Evolutionary conservation across 306 rosid species (phyloP), one percentile per base, ranked within the genome.

Genomic region (Myrica gale): DNA sequence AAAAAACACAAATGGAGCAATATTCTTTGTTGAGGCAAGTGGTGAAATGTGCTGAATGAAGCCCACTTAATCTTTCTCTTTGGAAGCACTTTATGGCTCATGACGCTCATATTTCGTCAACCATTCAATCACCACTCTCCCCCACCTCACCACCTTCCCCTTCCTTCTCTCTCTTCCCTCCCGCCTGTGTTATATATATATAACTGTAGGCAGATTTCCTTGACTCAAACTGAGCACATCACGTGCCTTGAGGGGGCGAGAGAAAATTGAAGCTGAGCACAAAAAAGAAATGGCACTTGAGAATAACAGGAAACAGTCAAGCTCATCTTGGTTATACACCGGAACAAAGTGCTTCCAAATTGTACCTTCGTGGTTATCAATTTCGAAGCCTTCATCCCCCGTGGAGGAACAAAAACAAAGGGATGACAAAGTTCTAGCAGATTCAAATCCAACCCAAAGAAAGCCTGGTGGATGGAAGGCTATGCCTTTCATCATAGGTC

Each of bases 381-480:
- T 32, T 3, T 65, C 70, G 12, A 26, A 26, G 4, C 4, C 21
- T 37, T 48, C 72, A 56, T 10, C 46, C 55, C 1, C 20, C 48
- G 78, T 72, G 16, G 63, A 72, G 0, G 77, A 73, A 20, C 58
- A 61, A 48, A 48, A 37, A 32, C 44, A 73, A 56, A 54, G 71
- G 19, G 12, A n/a, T 46, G 37, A 55, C 62, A 75, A 57, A 55
- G 44, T 45, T 23, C 11, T 58, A 52, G 63, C 84, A 51, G 78
- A 76, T 54, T 42, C 63, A 12, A 8, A n/a, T 26, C 9, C 57
- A 76, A 50, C 39, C 62, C 5, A 43, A 76, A 70, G 45, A 84
- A 89, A 84, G 60, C 90, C 89, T 7, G 97, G 96, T 50, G 98
- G 97, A 72, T 91, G 97, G 97, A 93, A 76, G 88, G 89, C 92